phyloP scores from a whole-genome alignment of 202 grass and related monocot species.

The Elaeis oleifera region DNA sequence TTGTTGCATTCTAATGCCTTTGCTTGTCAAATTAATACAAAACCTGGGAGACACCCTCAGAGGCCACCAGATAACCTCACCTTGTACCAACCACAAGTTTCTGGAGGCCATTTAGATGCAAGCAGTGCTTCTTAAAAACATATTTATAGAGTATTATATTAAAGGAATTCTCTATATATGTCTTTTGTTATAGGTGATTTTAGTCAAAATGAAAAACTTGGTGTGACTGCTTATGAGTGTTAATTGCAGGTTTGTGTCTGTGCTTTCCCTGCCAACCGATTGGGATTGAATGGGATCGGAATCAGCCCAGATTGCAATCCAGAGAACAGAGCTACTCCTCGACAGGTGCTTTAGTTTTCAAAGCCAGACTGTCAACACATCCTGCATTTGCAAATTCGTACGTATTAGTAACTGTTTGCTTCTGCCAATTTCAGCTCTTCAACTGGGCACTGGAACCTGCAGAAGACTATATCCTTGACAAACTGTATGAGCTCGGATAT shows the following conservation, averaged over 20 bases:
- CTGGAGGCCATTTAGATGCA: too few species aligned
- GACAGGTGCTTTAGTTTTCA: conserved; percentile 44
- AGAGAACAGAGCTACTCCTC: conserved; percentile 68
- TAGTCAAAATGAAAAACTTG: not conserved
- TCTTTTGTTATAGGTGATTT: too few species aligned
- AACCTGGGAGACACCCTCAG: too few species aligned
- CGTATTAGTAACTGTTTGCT: not conserved
- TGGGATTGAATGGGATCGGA: conserved; percentile 67
- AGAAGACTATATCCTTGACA: conserved; percentile 62
- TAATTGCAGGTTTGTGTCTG: conserved; percentile 63
- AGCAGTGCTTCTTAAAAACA: too few species aligned
- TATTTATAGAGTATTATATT: too few species aligned
- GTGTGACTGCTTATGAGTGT: not conserved
- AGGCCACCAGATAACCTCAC: too few species aligned
- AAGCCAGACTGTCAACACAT: too few species aligned
- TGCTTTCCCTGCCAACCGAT: conserved; percentile 54
- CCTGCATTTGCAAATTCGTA: too few species aligned
- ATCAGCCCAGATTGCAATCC: conserved; percentile 90
- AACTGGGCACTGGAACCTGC: conserved; percentile 95
- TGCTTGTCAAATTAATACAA: too few species aligned
- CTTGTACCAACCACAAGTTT: too few species aligned
- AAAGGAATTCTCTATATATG: too few species aligned
- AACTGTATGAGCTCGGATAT: conserved; percentile 72
- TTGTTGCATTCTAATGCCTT: too few species aligned
- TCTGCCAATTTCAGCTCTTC: conserved; percentile 58